A percentile compares a stretch with the other conserved stretches of the same genome.
Conservation (phyloP, 768 basidiomycete species). For the Pleurotus djamor region DNA sequence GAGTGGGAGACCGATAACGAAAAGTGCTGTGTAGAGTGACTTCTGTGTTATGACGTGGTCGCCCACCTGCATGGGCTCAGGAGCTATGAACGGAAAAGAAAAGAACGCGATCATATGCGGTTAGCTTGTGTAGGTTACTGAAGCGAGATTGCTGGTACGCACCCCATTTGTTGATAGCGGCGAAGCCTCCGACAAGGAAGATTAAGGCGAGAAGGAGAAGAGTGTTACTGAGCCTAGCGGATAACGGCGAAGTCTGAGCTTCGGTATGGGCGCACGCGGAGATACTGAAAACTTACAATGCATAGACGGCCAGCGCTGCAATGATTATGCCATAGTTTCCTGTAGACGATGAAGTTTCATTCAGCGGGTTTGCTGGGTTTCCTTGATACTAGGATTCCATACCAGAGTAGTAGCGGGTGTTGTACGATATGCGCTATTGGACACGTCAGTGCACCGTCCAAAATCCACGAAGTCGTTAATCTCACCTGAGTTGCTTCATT, state of each 20-base stretch:
- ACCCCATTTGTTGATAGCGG: conserved; percentile 90
- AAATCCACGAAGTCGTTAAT: not conserved
- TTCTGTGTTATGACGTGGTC: conserved; percentile 86
- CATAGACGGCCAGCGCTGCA: conserved; percentile 78
- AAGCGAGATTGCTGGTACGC: conserved; percentile 19
- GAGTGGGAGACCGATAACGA: conserved; percentile 89
- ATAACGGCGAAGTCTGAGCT: not conserved
- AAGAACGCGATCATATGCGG: no score
- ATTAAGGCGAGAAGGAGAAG: conserved; percentile 77
- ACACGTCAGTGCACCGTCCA: not conserved
- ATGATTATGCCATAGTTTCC: conserved; percentile 90
- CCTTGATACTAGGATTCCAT: conserved; percentile 7
- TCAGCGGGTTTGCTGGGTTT: not conserved
- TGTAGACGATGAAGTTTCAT: conserved; percentile 21
- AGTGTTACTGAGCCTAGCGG: conserved; percentile 72
- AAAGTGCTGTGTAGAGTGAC: conserved; percentile 82
- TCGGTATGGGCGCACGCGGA: not conserved
- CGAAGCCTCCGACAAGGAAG: conserved; percentile 92
- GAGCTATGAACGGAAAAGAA: conserved; percentile 39
- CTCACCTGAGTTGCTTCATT: conserved; percentile 76
- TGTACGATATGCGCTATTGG: conserved; percentile 85
- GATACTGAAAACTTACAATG: conserved; percentile 49
- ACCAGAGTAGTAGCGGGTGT: conserved; percentile 89
- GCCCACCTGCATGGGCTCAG: conserved; percentile 84
- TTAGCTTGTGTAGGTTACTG: no score